Evolutionary conservation across 495 filamentous ascomycete species (phyloP), one percentile per base, ranked within the genome.

Genomic region (Aspergillus nanangensis): DNA sequence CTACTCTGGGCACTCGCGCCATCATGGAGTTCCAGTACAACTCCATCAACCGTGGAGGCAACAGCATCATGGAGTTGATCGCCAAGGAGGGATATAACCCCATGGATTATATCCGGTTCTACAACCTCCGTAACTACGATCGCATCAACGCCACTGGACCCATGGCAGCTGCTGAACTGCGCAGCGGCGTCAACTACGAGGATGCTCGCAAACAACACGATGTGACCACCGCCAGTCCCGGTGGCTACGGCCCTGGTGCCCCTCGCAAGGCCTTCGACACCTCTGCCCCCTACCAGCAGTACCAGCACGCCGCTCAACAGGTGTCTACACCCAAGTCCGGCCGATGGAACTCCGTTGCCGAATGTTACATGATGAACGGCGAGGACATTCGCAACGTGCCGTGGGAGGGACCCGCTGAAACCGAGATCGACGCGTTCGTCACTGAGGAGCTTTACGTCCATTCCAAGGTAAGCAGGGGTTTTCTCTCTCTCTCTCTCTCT

Each of bases 11-110:
- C 7, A 96, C 92, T 9, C 78, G 92, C 1, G 91, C 91, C 0
- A 96, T 97, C 62, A 96, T 97, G 89, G 89, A 96, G 62, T 96
- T 87, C 70, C 88, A 92, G 60, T 92, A 96, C 65, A 76, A 86
- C 58, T 84, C 79, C 35, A 96, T 97, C 69, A 91, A 84, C 65
- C 81, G 93, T n/a, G 88, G 88, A 24, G 89, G 88, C 2, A 71
- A 85, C 65, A 89, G 83, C 53, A 96, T 96, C 50, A 84, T 94
- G 70, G 90, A 95, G 65, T 61, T 74, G 17, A 77, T 95, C 44
- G 74, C 76, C 39, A 80, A 80, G 50, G 79, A 78, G 29, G 91
- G 90, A 0, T 77, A 87, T 42, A 76, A 90, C 46, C 79, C 82
- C 0, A 80, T 80, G 58, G 74, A 87, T 11, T 96, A 95, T 65